phyloP scores from a whole-genome alignment of 768 basidiomycete species.

The Russula lepida region DNA sequence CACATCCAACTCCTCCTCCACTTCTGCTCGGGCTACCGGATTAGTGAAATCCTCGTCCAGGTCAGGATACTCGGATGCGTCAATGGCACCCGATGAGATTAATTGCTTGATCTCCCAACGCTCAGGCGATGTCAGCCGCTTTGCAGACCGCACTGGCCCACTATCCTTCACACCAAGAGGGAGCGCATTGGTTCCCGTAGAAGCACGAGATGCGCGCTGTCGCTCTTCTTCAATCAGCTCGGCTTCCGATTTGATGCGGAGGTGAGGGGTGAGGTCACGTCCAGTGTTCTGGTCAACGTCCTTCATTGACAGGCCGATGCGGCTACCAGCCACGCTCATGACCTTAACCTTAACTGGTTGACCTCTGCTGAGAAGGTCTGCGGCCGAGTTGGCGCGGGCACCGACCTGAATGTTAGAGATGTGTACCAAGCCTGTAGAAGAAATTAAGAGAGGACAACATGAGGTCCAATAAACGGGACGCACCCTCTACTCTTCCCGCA shows the following conservation, averaged over 20 bases:
- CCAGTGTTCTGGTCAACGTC: conserved; percentile 92
- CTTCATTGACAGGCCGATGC: conserved; percentile 90
- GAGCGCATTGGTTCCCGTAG: conserved; percentile 81
- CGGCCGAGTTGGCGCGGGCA: conserved; percentile 76
- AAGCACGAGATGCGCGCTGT: conserved; percentile 47
- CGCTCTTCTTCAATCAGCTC: conserved; percentile 80
- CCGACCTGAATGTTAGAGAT: conserved; percentile 86
- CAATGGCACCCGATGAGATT: conserved; percentile 88
- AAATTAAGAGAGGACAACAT: conserved; percentile 4
- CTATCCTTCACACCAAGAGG: conserved; percentile 55
- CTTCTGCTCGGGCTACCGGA: conserved; percentile 69
- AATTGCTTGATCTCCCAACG: conserved; percentile 99
- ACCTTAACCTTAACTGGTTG: conserved; percentile 94
- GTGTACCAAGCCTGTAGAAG: conserved; percentile 81
- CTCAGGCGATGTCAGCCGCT: conserved; percentile 90
- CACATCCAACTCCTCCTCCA: conserved; percentile 95
- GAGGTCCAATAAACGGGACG: conserved; percentile 24
- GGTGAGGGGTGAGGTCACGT: conserved; percentile 87
- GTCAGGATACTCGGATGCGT: conserved; percentile 90
- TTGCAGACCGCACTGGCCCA: conserved; percentile 65
- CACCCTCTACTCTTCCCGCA: conserved; percentile 81
- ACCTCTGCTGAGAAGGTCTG: conserved; percentile 77
- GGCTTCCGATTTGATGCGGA: conserved; percentile 89
- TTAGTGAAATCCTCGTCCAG: conserved; percentile 80
- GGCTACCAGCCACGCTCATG: conserved; percentile 79